phyloP scores from a whole-genome alignment of 1,284 basidiomycete genomes.

The Microbotryomycetes sp. region DNA sequence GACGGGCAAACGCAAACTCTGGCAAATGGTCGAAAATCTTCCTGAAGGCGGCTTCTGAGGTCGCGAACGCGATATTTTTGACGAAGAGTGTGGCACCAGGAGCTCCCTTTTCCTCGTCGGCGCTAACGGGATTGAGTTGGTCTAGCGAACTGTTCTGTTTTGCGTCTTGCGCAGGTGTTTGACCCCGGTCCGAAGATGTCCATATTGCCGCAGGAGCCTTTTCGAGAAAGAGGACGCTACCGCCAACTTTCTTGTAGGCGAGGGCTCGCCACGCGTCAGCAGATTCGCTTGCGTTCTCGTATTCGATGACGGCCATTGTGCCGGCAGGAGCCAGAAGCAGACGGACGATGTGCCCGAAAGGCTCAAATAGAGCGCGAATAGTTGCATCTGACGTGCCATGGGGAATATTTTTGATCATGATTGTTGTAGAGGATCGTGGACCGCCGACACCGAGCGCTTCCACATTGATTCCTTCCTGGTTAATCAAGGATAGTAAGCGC shows the following conservation, averaged over 20 bases:
- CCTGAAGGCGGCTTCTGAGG: conserved; percentile 66
- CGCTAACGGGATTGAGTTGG: conserved; percentile 38
- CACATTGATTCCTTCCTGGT: conserved; percentile 47
- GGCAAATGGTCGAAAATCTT: conserved; percentile 68
- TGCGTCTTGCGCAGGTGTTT: conserved; percentile 12
- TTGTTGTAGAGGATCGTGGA: conserved; percentile 63
- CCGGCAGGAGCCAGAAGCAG: conserved; percentile 86
- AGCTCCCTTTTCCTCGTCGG: conserved; percentile 47
- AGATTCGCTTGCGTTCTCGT: conserved; percentile 62
- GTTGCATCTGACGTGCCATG: conserved; percentile 73
- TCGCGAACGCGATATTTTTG: conserved; percentile 88
- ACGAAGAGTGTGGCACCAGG: conserved; percentile 81
- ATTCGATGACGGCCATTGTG: conserved; percentile 89
- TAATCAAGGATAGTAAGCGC: neutral
- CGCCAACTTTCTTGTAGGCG: conserved; percentile 80
- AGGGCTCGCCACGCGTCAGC: conserved; percentile 68
- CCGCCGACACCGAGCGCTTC: conserved; percentile 47
- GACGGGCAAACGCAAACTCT: conserved; percentile 77
- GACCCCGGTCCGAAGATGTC: neutral
- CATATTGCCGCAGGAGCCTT: conserved; percentile 79
- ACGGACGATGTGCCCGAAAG: conserved; percentile 65
- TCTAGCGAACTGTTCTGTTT: neutral
- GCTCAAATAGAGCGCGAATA: conserved; percentile 69
- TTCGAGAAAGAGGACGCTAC: conserved; percentile 85
- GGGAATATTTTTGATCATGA: conserved; percentile 95